Evolutionary conservation across 345 rosid species (phyloP).

Genomic region (Stellera chamaejasme): DNA sequence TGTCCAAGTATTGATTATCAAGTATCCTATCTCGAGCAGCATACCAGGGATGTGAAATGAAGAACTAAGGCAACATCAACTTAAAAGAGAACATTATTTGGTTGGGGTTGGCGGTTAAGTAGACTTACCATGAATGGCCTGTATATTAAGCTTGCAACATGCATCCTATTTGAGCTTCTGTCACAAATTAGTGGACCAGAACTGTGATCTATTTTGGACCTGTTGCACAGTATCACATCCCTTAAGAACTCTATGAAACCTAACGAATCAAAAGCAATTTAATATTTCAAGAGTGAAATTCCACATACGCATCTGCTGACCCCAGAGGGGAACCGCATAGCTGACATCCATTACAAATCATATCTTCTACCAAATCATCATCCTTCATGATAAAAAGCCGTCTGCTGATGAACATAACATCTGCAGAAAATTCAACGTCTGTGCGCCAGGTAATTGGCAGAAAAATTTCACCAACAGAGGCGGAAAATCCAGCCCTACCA

Average conservation of each 20-base stretch:
- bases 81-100: not conserved
- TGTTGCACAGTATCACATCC: slow-evolving; percentile 11
- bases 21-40: too few relatives aligned
- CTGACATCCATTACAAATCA: slow-evolving; percentile 42
- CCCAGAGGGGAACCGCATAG: slow-evolving; percentile 43
- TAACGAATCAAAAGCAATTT: not conserved
- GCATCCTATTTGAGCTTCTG: slow-evolving; percentile 38
- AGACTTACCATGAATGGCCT: slow-evolving; percentile 44
- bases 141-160: slow-evolving; percentile 35
- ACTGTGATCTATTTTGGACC: slow-evolving; percentile 18
- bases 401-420: slow-evolving; percentile 44
- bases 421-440: slow-evolving; percentile 30
- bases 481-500: slow-evolving; percentile 27
- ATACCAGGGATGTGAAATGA: too few relatives aligned
- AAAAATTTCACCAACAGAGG: slow-evolving; percentile 43
- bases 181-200: slow-evolving; percentile 28
- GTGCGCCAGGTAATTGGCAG: slow-evolving; percentile 33
- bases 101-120: too few relatives aligned
- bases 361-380: slow-evolving; percentile 30
- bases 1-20: too few relatives aligned
- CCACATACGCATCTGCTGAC: slow-evolving; percentile 20
- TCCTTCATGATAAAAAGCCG: slow-evolving; percentile 20
- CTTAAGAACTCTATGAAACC: not conserved
- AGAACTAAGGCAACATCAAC: not conserved
- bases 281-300: slow-evolving; percentile 1